These are phyloP conservation scores for Pseudonitzschia delicatissima DNA, from an alignment of 108 stramenopile genomes.

Conservation along the genomic window DNA sequence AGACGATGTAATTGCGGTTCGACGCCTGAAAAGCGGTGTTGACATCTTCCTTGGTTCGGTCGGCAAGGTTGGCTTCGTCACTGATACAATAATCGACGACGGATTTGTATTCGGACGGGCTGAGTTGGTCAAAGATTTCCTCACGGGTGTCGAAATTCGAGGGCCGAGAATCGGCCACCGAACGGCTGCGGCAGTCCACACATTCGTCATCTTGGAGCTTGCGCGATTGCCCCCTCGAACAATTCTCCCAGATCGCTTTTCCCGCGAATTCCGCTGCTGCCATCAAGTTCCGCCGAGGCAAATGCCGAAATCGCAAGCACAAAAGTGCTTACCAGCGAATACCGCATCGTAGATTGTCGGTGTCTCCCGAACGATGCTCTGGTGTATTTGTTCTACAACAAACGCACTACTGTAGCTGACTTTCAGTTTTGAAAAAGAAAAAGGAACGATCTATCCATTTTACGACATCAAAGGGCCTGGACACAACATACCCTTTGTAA, in stretches of 20 bases:
- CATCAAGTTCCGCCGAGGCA: too few species aligned
- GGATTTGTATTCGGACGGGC: conserved; percentile 7
- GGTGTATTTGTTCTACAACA: too few species aligned
- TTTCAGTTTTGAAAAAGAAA: too few species aligned
- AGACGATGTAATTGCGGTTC: conserved; percentile 8
- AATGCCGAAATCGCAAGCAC: too few species aligned
- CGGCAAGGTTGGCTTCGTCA: conserved; percentile 1
- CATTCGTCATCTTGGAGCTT: neutral
- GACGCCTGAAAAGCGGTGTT: neutral
- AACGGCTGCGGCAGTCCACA: neutral
- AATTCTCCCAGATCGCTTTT: neutral
- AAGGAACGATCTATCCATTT: too few species aligned
- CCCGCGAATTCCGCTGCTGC: neutral
- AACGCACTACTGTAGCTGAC: too few species aligned
- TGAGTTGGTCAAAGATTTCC: conserved; percentile 6
- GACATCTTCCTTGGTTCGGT: conserved; percentile 1
- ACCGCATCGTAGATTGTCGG: too few species aligned
- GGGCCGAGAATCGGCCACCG: neutral
- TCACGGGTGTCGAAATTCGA: conserved; percentile 5
- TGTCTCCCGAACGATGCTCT: too few species aligned
- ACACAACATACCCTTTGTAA: too few species aligned
- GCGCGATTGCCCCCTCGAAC: neutral
- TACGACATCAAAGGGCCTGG: too few species aligned
- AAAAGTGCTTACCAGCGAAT: too few species aligned
- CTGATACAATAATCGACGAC: neutral